Base-by-base conservation (phyloP, 768 basidiomycete species). In the Collybia nuda region DNA sequence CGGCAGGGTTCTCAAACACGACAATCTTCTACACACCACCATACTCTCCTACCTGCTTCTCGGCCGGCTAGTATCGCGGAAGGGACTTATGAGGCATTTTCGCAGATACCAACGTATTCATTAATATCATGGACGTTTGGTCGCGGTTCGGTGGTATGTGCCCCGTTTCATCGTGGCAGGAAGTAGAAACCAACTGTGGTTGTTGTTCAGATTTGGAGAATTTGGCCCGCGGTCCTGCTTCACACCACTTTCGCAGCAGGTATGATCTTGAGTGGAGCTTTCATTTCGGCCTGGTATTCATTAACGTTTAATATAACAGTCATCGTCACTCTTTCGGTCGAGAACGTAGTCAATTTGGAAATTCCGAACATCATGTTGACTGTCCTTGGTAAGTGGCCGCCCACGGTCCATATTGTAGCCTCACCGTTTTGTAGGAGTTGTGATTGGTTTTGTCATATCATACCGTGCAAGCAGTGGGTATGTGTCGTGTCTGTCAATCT, bases 161-260 rank as follows among this genome's bases (percentile, higher is more conserved):
- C 28, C 18, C 29, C 9, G 19, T n/a, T 48, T 50, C 17, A 5
- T 14, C 8, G 19, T n/a, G 4, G 26, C 7, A 7, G 40, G 23
- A n/a, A 39, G 14, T 40, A 28, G 5, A 14, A 7, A 15, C 32
- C 1, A 48, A 29, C 15, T 24, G 28, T 8, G 12, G 19, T 17
- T 5, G 22, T 21, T n/a, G n/a, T n/a, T n/a, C 54, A 77, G 75
- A 73, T 85, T 11, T 84, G 80, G 78, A 73, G 77, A 47, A 84
- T 85, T 56, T 86, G 84, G 84, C 83, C 83, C 1, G 82, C 83
- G 0, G 82, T 85, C 1, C 54, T 83, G n/a, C 60, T 85, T 21
- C 80, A 85, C 61, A 84, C 84, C 4, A 44, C 71, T 4, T 82
- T 84, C 56, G 81, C 83, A 5, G 75, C 72, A 17, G 71, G 79